Conservation (phyloP, 2,329 filamentous ascomycete species). For the Stagonosporopsis tanaceti region DNA sequence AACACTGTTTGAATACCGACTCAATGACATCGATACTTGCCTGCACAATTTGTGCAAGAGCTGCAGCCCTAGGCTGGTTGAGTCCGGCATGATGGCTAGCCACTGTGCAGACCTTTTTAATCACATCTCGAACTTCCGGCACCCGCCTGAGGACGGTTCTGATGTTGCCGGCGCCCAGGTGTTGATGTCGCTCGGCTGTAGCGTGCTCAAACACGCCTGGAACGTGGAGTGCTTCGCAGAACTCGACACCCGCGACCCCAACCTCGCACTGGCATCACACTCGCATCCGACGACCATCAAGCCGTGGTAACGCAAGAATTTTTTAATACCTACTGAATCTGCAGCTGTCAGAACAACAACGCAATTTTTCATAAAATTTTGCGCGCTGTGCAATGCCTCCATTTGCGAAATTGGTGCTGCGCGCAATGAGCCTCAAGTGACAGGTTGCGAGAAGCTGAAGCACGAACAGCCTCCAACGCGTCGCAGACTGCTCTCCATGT, state of each 20-base stretch:
- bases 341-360: background rate
- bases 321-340: no score
- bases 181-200: conserved; percentile 27
- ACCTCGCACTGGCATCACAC: conserved; percentile 25
- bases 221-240: conserved; percentile 46
- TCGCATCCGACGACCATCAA: background rate
- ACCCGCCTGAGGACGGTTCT: conserved; percentile 23
- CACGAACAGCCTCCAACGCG: conserved; percentile 47
- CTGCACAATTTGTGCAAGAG: background rate
- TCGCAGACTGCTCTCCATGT: conserved; percentile 45
- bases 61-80: background rate
- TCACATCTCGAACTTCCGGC: conserved; percentile 36
- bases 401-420: background rate
- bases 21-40: background rate
- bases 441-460: conserved; percentile 45
- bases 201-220: conserved; percentile 47
- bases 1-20: background rate
- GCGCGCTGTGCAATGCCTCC: background rate
- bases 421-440: conserved; percentile 27
- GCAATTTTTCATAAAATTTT: background rate
- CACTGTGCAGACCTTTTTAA: conserved; percentile 19
- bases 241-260: conserved; percentile 28
- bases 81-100: background rate
- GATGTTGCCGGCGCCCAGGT: conserved; percentile 24
- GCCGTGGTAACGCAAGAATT: background rate